These are phyloP conservation scores for Porogramme epimiltina DNA, from an alignment of 1,284 basidiomycete species.

Conservation along the genomic window DNA sequence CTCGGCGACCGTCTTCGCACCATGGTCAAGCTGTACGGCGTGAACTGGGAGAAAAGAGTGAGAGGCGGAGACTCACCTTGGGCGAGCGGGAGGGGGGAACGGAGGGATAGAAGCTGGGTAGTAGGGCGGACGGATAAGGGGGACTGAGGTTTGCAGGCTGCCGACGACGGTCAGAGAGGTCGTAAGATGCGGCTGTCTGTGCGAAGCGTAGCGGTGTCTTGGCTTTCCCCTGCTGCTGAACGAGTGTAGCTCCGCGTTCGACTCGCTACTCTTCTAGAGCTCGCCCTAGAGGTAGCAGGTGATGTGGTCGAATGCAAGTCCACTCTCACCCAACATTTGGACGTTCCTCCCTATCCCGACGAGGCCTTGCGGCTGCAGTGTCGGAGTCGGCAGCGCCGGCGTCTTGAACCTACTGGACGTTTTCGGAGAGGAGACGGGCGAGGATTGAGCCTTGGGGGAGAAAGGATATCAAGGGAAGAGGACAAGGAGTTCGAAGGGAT, in stretches of 20 bases:
- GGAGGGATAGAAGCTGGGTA: too few relatives aligned
- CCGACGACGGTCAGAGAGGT: conserved; percentile 1
- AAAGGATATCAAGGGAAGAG: too few relatives aligned
- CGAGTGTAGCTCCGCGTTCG: conserved; percentile 84
- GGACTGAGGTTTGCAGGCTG: conserved; percentile 63
- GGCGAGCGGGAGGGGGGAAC: too few relatives aligned
- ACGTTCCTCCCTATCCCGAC: conserved; percentile 71
- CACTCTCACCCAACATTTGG: conserved; percentile 75
- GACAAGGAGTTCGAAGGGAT: too few relatives aligned
- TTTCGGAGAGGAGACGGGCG: too few relatives aligned
- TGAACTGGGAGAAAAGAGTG: too few relatives aligned
- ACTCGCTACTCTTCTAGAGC: conserved; percentile 92
- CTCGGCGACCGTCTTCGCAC: too few relatives aligned
- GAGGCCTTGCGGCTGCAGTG: conserved; percentile 58
- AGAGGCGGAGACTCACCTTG: too few relatives aligned
- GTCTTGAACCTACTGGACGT: too few relatives aligned
- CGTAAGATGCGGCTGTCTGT: neutral
- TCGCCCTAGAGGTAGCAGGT: conserved; percentile 82
- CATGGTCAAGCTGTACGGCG: too few relatives aligned
- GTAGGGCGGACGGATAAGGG: conserved; percentile 61
- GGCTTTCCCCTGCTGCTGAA: conserved; percentile 84
- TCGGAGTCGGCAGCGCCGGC: too few relatives aligned
- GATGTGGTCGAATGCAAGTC: conserved; percentile 84
- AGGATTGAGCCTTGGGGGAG: too few relatives aligned
- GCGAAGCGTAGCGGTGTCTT: conserved; percentile 78